Conservation (phyloP, 2,329 filamentous ascomycete species). For the Pseudomassariella vexata region DNA sequence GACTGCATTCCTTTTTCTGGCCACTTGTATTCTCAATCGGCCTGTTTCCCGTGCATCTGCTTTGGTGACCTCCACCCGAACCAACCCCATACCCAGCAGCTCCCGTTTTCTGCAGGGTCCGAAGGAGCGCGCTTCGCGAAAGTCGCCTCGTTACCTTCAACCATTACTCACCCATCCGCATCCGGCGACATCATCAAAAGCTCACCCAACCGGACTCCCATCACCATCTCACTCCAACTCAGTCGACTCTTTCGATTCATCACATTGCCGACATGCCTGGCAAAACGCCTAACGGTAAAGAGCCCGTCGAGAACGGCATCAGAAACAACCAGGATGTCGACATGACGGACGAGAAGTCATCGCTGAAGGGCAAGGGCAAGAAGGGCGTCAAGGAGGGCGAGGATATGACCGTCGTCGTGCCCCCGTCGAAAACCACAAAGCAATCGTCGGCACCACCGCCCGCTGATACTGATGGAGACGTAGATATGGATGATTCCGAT, state of each 20-base stretch:
- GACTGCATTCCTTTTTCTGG: no score
- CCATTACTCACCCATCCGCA: slow-evolving; percentile 4
- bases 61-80: no score
- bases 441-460: slow-evolving; percentile 49
- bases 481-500: slow-evolving; percentile 61
- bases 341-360: slow-evolving; percentile 59
- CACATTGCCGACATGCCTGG: slow-evolving; percentile 52
- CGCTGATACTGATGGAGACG: slow-evolving; percentile 62
- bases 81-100: no score
- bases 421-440: slow-evolving; percentile 61
- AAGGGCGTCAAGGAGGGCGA: slow-evolving; percentile 60
- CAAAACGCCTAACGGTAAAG: slow-evolving; percentile 68
- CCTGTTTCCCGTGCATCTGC: no score
- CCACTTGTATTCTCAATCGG: no score
- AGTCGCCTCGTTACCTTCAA: not conserved
- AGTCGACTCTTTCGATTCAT: slow-evolving; percentile 4
- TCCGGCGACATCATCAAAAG: not conserved
- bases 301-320: slow-evolving; percentile 63
- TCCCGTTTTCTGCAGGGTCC: slow-evolving; percentile 14
- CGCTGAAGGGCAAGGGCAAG: slow-evolving; percentile 61
- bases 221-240: not conserved
- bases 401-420: slow-evolving; percentile 78
- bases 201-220: not conserved
- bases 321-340: slow-evolving; percentile 64
- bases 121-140: slow-evolving; percentile 15